Percentiles rank a stretch among this genome's conserved stretches.
Conservation (phyloP, 208 protist species). For the Wallacemonas sp. region DNA sequence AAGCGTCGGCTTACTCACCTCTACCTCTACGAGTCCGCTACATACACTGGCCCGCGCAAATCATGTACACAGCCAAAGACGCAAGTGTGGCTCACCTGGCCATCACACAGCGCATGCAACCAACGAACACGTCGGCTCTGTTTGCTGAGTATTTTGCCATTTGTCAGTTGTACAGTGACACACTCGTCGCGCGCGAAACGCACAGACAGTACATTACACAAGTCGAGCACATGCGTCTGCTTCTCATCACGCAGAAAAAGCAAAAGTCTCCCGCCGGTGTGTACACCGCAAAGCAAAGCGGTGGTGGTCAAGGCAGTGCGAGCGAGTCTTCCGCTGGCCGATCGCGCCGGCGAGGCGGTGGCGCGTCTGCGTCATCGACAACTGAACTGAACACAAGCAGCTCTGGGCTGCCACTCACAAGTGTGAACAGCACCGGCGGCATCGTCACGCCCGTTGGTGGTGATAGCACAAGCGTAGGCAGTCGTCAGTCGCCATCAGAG, state of each 20-base stretch:
- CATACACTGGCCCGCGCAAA: neutral
- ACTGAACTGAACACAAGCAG: too few species aligned
- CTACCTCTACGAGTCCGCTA: too few species aligned
- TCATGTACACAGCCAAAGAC: constrained; percentile 52
- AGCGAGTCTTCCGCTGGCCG: neutral
- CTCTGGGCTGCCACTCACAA: too few species aligned
- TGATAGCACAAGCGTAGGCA: too few species aligned
- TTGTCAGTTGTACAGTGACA: constrained; percentile 28
- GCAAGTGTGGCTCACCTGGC: constrained; percentile 29
- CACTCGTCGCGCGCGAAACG: constrained; percentile 24
- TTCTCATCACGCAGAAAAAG: constrained; percentile 20
- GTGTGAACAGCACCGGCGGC: too few species aligned
- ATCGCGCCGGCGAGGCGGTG: neutral
- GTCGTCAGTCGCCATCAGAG: neutral
- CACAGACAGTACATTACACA: constrained; percentile 38
- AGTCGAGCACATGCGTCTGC: constrained; percentile 19
- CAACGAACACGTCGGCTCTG: constrained; percentile 23
- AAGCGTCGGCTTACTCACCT: too few species aligned
- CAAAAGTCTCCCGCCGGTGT: constrained; percentile 13
- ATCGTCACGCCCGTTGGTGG: too few species aligned
- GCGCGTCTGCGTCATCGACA: neutral
- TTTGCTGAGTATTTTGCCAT: constrained; percentile 40
- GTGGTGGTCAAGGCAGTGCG: neutral
- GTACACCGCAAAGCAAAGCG: constrained; percentile 7
- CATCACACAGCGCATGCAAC: constrained; percentile 25